phyloP scores from a whole-genome alignment of 805 yeast species.

The Tetrapisispora namnaoensis region DNA sequence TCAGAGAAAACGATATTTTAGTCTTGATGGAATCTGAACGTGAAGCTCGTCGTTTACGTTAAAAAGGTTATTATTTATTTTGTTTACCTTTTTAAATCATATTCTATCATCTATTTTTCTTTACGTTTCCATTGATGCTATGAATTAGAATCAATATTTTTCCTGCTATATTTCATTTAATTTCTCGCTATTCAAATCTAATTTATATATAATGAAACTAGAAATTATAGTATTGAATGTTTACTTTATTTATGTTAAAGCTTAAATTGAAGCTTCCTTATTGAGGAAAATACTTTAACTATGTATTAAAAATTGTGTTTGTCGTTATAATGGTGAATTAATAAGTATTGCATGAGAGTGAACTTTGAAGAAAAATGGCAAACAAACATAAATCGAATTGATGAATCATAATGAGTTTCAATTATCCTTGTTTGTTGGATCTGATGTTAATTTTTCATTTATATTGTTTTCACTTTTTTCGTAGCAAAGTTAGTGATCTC shows the following conservation, averaged over 20 bases:
- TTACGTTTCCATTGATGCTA: background rate
- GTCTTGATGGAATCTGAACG: slow-evolving; percentile 99
- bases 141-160: background rate
- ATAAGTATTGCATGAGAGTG: background rate
- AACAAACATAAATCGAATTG: background rate
- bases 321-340: background rate
- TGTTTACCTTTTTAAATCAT: background rate
- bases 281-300: background rate
- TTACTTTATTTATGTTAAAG: background rate
- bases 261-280: background rate
- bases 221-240: background rate
- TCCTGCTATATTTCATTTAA: background rate
- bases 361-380: background rate
- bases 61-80: slow-evolving; percentile 15
- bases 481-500: slow-evolving; percentile 1
- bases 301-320: background rate
- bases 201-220: slow-evolving; percentile 1
- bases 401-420: background rate
- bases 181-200: background rate
- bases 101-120: background rate
- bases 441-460: too few relatives aligned
- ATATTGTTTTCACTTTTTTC: background rate
- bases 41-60: slow-evolving; percentile 95
- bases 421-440: too few relatives aligned
- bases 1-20: slow-evolving; percentile 95